phyloP scores from a whole-genome alignment of 2,329 filamentous ascomycete genomes.

The Fusarium algeriense region DNA sequence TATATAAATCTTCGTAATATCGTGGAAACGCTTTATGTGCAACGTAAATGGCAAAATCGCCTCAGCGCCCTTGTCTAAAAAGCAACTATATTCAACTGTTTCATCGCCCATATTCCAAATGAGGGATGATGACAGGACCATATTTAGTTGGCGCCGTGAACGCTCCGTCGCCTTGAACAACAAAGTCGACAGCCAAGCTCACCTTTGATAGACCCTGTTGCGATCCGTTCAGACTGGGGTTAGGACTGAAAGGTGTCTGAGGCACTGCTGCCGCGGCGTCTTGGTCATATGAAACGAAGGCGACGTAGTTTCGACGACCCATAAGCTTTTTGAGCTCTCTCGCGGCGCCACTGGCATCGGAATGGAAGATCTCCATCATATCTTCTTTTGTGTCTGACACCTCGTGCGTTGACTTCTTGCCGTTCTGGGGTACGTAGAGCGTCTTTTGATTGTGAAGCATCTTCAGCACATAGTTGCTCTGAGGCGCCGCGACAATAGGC shows the following conservation, averaged over 20 bases:
- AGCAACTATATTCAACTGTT: background rate
- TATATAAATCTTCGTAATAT: conserved; percentile 40
- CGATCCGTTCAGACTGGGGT: conserved; percentile 51
- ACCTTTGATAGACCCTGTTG: conserved; percentile 71
- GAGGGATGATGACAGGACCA: conserved; percentile 94
- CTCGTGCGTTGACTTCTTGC: conserved; percentile 78
- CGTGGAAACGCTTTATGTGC: conserved; percentile 38
- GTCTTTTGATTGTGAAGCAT: conserved; percentile 95
- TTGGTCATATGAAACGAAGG: conserved; percentile 93
- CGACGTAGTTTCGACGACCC: conserved; percentile 91
- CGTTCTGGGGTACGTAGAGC: conserved; percentile 91
- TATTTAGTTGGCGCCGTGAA: conserved; percentile 92
- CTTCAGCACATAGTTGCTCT: conserved; percentile 87
- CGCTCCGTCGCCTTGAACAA: conserved; percentile 91
- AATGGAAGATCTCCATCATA: conserved; percentile 99
- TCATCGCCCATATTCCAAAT: conserved; percentile 75
- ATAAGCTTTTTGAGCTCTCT: conserved; percentile 93
- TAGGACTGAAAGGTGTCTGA: conserved; percentile 55
- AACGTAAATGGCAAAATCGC: conserved; percentile 14
- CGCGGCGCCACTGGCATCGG: conserved; percentile 85
- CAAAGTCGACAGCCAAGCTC: conserved; percentile 93
- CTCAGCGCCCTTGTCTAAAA: conserved; percentile 1
- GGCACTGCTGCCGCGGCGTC: conserved; percentile 69
- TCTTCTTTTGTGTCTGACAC: conserved; percentile 96
- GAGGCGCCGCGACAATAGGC: conserved; percentile 90